These are phyloP conservation scores for Chaetomiaceae sp. DNA, from an alignment of 2,329 filamentous ascomycete genomes.

Conservation along the genomic window DNA sequence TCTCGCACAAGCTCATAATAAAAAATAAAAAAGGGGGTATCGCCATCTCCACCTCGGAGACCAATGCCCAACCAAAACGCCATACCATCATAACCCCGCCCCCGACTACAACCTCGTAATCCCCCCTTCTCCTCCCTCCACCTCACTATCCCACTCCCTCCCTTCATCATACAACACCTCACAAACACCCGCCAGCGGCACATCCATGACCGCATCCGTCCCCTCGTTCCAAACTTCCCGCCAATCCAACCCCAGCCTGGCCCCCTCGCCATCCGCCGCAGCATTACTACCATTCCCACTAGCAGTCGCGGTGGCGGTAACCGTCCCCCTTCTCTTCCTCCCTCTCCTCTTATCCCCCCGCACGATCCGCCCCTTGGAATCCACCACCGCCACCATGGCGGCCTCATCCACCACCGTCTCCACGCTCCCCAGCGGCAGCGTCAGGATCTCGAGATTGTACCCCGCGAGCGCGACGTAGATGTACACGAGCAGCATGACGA, in stretches of 20 bases:
- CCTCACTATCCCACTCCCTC: constrained; percentile 26
- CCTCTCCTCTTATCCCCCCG: constrained; percentile 27
- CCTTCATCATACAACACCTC: constrained; percentile 81
- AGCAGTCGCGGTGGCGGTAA: background rate
- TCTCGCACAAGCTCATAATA: too few relatives aligned
- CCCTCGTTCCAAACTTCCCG: constrained; percentile 81
- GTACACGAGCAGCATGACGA: constrained; percentile 84
- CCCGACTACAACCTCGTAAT: constrained; percentile 17
- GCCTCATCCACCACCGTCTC: constrained; percentile 92
- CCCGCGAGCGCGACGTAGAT: constrained; percentile 89
- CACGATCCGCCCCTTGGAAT: constrained; percentile 57
- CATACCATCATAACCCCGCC: background rate
- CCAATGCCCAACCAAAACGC: background rate
- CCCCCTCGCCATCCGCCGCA: background rate
- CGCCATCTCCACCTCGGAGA: too few relatives aligned
- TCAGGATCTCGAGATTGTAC: constrained; percentile 88
- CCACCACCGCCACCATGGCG: constrained; percentile 78
- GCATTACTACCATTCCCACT: constrained; percentile 34
- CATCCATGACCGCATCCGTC: constrained; percentile 96
- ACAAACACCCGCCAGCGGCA: constrained; percentile 90
- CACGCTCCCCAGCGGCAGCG: constrained; percentile 70
- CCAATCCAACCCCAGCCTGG: constrained; percentile 57
- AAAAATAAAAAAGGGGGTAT: too few relatives aligned
- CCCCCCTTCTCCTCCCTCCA: constrained; percentile 18
- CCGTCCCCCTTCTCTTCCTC: background rate